phyloP scores from a whole-genome alignment of 2,329 filamentous ascomycete species.

The Diplodia intermedia region DNA sequence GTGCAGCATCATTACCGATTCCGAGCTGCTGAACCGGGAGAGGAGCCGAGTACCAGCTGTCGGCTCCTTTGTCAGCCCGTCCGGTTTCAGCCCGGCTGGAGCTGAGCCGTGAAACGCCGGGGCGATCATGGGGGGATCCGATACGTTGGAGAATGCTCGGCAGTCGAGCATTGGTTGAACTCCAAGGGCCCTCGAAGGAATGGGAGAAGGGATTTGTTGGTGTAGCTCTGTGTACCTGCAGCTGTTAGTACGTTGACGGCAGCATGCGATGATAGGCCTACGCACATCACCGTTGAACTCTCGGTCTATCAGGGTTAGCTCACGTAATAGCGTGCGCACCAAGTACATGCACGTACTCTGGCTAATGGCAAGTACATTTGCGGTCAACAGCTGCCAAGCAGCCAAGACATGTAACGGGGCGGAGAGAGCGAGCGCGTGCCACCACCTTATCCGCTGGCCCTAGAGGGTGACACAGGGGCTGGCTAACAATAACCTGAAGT shows the following conservation, averaged over 20 bases:
- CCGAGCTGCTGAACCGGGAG: slow-evolving; percentile 10
- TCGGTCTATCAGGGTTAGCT: not conserved
- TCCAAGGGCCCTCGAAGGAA: not conserved
- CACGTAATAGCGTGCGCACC: slow-evolving; percentile 1
- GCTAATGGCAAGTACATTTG: not conserved
- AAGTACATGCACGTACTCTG: not conserved
- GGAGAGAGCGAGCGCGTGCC: slow-evolving; percentile 16
- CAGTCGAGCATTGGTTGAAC: not conserved
- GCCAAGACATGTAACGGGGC: slow-evolving; percentile 18
- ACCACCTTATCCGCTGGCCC: slow-evolving; percentile 14
- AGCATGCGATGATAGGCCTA: not conserved
- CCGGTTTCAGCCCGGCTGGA: not conserved
- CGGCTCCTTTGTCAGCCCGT: slow-evolving; percentile 8
- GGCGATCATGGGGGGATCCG: slow-evolving; percentile 19
- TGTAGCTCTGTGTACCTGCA: not conserved
- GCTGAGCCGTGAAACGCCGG: slow-evolving; percentile 10
- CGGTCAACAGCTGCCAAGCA: slow-evolving; percentile 9
- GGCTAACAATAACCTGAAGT: slow-evolving; percentile 8
- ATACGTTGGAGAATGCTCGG: not conserved
- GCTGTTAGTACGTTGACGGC: not conserved
- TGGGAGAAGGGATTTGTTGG: not conserved
- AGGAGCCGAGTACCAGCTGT: slow-evolving; percentile 15
- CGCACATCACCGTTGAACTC: not conserved
- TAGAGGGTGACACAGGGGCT: slow-evolving; percentile 4
- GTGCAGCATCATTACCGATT: not conserved